Base-by-base conservation (phyloP, 306 rosid species). In the Corylus avellana region DNA sequence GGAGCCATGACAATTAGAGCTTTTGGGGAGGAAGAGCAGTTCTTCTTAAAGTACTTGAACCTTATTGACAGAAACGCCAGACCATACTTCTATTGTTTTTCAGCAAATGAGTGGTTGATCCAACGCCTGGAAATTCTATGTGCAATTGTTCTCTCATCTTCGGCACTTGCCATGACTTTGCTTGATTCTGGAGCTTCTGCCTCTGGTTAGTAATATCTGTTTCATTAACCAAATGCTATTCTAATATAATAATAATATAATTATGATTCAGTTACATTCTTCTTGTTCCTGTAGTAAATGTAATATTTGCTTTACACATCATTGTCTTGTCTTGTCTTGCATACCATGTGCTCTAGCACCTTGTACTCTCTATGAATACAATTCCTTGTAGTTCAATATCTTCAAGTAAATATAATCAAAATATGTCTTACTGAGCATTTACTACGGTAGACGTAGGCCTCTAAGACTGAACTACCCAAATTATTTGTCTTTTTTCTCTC, bases 1-100 rank as follows among this genome's bases (percentile, higher is more conserved):
- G 86, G 86, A 70, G 75, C 81, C 70, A 46, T 75, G 83, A 79
- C 83, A 18, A 79, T 83, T 62, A 75, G 84, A 79, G 84, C 86
- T 44, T 83, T 79, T 20, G 78, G 71, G 18, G 78, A 62, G 75
- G 78, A 79, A 72, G 59, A 79, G 18, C 67, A 70, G 1, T 71
- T 76, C 66, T 74, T 75, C n/a, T 50, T 6, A 0, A 83, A 79
- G 27, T 46, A 54, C 75, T 75, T 79, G 48, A 72, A 79, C 13
- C 66, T 75, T 11, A 75, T 79, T 59, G 86, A 83, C 77, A 76
- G 42, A 53, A 75, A 83, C 50, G 76, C 83, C 9, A 63, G 78
- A 9, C 63, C 72, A 16, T 35, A 75, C 76, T 83, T 83, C 74
- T 13, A 47, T 22, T 79, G 66, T 14, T 79, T 83, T 54, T 79